Percentiles rank a stretch among this genome's conserved stretches.
phyloP scores from a whole-genome alignment of 2,329 filamentous ascomycete species.

The Cordyceps militaris region DNA sequence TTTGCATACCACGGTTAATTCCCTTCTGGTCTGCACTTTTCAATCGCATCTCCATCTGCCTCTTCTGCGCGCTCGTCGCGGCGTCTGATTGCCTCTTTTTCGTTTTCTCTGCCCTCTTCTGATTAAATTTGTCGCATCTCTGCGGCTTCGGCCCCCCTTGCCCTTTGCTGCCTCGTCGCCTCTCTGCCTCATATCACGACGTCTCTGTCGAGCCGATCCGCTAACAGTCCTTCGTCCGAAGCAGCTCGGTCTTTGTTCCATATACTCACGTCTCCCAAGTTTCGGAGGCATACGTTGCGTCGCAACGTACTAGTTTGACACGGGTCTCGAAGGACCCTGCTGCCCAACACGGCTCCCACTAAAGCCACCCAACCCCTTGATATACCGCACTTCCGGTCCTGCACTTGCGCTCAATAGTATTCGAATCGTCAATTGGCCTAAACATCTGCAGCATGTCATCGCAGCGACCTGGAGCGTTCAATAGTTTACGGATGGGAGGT shows the following conservation, averaged over 20 bases:
- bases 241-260: neutral
- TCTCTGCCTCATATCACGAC: neutral
- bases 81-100: neutral
- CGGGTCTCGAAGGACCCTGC: conserved; percentile 15
- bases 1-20: conserved; percentile 1
- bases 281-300: conserved; percentile 6
- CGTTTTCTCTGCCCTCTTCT: neutral
- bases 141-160: neutral
- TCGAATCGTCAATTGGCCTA: conserved; percentile 7
- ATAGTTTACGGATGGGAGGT: conserved; percentile 92
- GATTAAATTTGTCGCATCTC: neutral
- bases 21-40: neutral
- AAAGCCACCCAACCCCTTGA: conserved; percentile 23
- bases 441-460: conserved; percentile 61
- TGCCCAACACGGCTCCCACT: conserved; percentile 32
- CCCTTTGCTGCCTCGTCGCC: neutral
- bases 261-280: neutral
- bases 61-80: neutral
- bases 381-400: conserved; percentile 16
- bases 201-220: neutral
- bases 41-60: neutral
- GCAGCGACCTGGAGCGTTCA: conserved; percentile 85
- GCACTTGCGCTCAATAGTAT: conserved; percentile 1
- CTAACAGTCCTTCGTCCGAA: neutral
- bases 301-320: neutral